These are phyloP conservation scores for Trichocladium uniseriatum DNA, from an alignment of 495 filamentous ascomycete species.

Conservation along the genomic window DNA sequence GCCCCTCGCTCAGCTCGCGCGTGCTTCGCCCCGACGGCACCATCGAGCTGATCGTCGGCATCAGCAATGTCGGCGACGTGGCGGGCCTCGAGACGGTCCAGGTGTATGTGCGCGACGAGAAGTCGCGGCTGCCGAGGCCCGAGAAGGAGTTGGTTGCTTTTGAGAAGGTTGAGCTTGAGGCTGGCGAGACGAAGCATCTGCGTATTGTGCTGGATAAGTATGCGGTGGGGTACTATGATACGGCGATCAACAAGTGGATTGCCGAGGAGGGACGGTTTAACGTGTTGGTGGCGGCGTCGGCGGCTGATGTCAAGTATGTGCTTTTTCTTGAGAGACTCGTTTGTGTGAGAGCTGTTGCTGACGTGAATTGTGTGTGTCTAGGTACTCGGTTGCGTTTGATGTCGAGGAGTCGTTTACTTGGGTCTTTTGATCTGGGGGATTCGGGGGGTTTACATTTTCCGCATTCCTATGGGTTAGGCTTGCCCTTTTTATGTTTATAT, in stretches of 20 bases:
- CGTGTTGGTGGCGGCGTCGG: conserved; percentile 52
- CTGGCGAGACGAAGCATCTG: conserved; percentile 62
- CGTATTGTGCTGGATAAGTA: conserved; percentile 59
- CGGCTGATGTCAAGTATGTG: conserved; percentile 38
- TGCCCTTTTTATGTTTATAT: too few species aligned
- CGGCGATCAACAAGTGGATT: conserved; percentile 59
- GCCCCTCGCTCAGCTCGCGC: conserved; percentile 42
- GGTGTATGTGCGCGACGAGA: conserved; percentile 56
- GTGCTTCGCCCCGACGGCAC: conserved; percentile 41
- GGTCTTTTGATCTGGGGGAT: conserved; percentile 34
- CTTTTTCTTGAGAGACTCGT: background rate
- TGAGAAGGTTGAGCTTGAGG: conserved; percentile 61
- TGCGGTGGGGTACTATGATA: conserved; percentile 75
- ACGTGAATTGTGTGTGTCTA: conserved; percentile 13
- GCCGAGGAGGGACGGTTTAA: conserved; percentile 67
- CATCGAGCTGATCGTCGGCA: conserved; percentile 50
- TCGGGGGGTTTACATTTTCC: too few species aligned
- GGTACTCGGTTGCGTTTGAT: conserved; percentile 42
- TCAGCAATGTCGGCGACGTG: conserved; percentile 59
- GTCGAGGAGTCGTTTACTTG: conserved; percentile 51
- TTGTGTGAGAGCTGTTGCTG: conserved; percentile 1
- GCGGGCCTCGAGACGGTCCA: conserved; percentile 72
- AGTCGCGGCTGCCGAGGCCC: conserved; percentile 52
- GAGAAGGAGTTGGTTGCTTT: conserved; percentile 75
- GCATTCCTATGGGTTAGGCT: too few species aligned